Evolutionary conservation across 805 yeast species (phyloP).

Genomic region (Zygoascus biomembranicola): DNA sequence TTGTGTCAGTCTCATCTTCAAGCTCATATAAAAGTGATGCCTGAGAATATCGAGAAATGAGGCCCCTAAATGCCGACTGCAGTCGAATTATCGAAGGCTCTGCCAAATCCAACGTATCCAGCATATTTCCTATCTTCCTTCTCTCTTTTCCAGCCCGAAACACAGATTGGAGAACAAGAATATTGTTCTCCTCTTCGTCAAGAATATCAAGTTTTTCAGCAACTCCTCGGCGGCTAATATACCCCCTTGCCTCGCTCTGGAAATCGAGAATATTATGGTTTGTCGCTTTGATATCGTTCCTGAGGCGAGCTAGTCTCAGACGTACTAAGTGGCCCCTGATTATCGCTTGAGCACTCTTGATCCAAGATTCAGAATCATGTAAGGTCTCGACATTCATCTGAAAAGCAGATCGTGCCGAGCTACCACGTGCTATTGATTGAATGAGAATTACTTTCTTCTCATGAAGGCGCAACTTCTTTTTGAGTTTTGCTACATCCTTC

Average conservation of each 20-base stretch:
- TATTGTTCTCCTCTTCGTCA: constrained; percentile 1
- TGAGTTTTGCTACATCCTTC: not conserved
- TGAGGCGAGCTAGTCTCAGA: constrained; percentile 43
- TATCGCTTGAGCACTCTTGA: constrained; percentile 22
- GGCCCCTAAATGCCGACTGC: constrained; percentile 32
- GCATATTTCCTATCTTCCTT: constrained; percentile 6
- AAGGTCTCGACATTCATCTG: constrained; percentile 6
- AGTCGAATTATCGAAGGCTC: constrained; percentile 23
- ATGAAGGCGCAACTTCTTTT: not conserved
- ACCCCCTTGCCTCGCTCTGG: constrained; percentile 26
- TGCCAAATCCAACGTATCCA: constrained; percentile 16
- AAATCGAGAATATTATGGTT: constrained; percentile 10
- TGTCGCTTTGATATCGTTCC: constrained; percentile 30
- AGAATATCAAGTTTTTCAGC: constrained; percentile 7
- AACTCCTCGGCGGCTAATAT: not conserved
- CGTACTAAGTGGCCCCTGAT: constrained; percentile 33
- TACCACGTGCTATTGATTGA: constrained; percentile 59
- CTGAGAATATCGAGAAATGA: constrained; percentile 27
- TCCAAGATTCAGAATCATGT: constrained; percentile 13
- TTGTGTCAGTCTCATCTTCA: constrained; percentile 24
- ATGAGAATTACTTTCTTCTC: constrained; percentile 29
- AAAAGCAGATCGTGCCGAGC: constrained; percentile 42
- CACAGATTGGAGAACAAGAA: constrained; percentile 46
- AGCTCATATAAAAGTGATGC: constrained; percentile 27
- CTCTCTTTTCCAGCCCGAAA: constrained; percentile 39